Evolutionary conservation across 768 basidiomycete genomes (phyloP), one percentile per base, ranked within the genome.

Genomic region (Boletus rubescentipes): DNA sequence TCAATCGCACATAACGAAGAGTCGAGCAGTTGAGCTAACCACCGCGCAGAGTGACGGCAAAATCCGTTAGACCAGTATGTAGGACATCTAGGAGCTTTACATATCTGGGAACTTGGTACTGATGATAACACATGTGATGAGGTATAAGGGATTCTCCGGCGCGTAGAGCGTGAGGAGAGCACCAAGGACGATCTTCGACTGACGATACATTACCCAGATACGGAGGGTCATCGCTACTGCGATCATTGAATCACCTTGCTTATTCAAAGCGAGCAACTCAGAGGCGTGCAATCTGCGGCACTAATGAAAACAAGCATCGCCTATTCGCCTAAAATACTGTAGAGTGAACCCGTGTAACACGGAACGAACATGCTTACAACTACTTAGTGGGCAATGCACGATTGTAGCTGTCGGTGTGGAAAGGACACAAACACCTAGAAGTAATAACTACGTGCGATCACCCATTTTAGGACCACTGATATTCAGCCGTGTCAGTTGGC

Each of bases 171-270:
- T 9, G n/a, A 60, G 40, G 32, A 60, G 58, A 21, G 29, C n/a
- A 2, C 51, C 36, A 21, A 59, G 46, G 5, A 60, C 34, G 8
- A 53, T 18, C 31, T 31, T 53, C 10, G 57, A 58, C 11, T 10
- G 57, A 14, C 10, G 4, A 26, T 58, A 58, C 39, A 58, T 12
- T 31, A 39, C 57, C 38, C 57, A 59, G 7, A 59, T 35, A 29
- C 49, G 57, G 15, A 58, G 51, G 18, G 54, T 60, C 57, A 58
- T 58, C n/a, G 26, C 46, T 40, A 58, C 57, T 54, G 14, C 9
- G 35, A 9, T 47, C 20, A n/a, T 30, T 5, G 9, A 38, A 18
- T 38, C 18, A 7, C 12, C 10, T 21, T 7, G 5, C 8, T 38
- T 11, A 14, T 6, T 3, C 23, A 26, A n/a, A 21, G n/a, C 11